Conservation (phyloP, 768 basidiomycete genomes). For the Hericium alpestre region DNA sequence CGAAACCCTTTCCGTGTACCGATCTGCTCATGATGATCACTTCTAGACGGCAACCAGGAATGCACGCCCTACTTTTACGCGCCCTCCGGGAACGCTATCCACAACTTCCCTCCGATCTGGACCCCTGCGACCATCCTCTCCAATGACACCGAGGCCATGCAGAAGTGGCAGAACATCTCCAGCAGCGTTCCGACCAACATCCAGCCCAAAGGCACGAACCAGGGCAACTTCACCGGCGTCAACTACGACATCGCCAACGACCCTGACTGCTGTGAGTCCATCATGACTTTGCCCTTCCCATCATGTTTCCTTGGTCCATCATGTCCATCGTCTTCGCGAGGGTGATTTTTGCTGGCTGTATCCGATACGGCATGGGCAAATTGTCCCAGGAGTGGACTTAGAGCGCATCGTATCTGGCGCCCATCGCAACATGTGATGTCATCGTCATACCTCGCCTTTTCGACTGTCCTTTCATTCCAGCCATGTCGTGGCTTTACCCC, state of each 20-base stretch:
- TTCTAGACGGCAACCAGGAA: conserved; percentile 6
- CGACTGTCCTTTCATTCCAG: no score
- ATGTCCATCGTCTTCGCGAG: no score
- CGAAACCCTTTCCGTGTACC: no score
- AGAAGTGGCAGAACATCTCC: conserved; percentile 34
- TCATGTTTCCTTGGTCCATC: background rate
- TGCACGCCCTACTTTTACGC: conserved; percentile 10
- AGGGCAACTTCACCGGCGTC: background rate
- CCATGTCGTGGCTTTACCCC: no score
- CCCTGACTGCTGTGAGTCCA: conserved; percentile 11
- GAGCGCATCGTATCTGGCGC: no score
- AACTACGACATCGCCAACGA: conserved; percentile 9
- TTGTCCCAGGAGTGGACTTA: no score
- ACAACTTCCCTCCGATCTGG: conserved; percentile 7
- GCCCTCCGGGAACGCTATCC: background rate
- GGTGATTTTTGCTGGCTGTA: no score
- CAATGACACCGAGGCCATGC: conserved; percentile 10
- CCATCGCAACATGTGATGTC: no score
- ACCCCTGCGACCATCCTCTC: conserved; percentile 6
- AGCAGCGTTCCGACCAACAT: conserved; percentile 36
- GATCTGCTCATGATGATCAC: background rate
- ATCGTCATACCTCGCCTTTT: no score
- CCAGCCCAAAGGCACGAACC: conserved; percentile 21
- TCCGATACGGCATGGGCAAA: no score
- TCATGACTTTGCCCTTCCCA: background rate